Percentiles rank a stretch among this genome's conserved stretches.
Conservation (phyloP, 2,329 filamentous ascomycete species). For the Arachnopeziza araneosa region DNA sequence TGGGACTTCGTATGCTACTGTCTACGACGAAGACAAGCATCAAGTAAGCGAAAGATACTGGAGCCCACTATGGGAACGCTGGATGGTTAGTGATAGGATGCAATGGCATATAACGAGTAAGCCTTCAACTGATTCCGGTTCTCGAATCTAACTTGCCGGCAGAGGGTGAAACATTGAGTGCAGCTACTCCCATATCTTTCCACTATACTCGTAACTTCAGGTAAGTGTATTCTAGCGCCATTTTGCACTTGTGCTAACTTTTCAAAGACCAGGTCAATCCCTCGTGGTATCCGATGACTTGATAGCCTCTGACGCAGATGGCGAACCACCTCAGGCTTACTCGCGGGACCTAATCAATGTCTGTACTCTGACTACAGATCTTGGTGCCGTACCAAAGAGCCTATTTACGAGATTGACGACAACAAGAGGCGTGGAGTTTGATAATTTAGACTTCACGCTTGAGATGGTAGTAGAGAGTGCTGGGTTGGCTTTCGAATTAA, state of each 20-base stretch:
- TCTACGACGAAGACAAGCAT: conserved; percentile 72
- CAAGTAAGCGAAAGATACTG: conserved; percentile 69
- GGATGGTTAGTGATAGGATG: conserved; percentile 81
- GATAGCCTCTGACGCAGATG: conserved; percentile 67
- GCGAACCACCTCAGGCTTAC: conserved; percentile 51
- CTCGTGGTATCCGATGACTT: conserved; percentile 72
- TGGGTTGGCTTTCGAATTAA: conserved; percentile 69
- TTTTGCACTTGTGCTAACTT: background rate
- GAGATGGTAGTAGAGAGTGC: conserved; percentile 81
- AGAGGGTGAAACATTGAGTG: conserved; percentile 68
- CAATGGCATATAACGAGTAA: conserved; percentile 75
- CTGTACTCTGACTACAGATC: conserved; percentile 74
- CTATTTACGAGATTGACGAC: conserved; percentile 73
- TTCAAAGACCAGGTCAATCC: conserved; percentile 61
- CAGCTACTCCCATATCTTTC: conserved; percentile 70
- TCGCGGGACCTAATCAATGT: conserved; percentile 62
- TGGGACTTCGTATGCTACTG: conserved; percentile 74
- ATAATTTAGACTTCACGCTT: conserved; percentile 75
- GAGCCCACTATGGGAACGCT: conserved; percentile 73
- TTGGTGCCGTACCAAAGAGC: conserved; percentile 67
- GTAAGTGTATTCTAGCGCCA: conserved; percentile 1
- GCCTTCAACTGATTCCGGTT: background rate
- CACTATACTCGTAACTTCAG: conserved; percentile 79
- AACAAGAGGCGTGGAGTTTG: conserved; percentile 73
- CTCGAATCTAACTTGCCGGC: conserved; percentile 1